phyloP scores from a whole-genome alignment of 1,284 basidiomycete genomes.

The Naganishia albida region DNA sequence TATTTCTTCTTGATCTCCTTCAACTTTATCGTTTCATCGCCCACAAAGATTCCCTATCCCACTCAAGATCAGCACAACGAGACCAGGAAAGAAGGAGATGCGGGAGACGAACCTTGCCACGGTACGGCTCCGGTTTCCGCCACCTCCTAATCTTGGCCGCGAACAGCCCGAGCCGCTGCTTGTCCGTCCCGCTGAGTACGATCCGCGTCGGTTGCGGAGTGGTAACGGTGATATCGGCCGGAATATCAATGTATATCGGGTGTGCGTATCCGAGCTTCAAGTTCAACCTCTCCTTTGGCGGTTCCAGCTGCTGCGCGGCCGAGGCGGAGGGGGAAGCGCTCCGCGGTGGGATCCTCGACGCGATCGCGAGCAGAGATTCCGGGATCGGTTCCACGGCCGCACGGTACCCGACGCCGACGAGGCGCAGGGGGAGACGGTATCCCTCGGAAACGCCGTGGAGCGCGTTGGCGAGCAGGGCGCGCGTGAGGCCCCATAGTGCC shows the following conservation, averaged over 20 bases:
- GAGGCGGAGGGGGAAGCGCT: constrained; percentile 28
- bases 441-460: constrained; percentile 86
- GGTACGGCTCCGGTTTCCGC: constrained; percentile 93
- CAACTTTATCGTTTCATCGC: constrained; percentile 81
- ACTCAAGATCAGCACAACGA: constrained; percentile 9
- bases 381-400: constrained; percentile 84
- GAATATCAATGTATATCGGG: constrained; percentile 78
- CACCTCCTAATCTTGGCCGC: constrained; percentile 80
- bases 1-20: constrained; percentile 96
- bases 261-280: constrained; percentile 93
- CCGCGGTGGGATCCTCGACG: constrained; percentile 28
- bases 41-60: constrained; percentile 82
- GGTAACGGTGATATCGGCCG: constrained; percentile 69
- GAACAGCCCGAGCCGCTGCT: constrained; percentile 74
- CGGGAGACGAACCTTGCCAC: constrained; percentile 81
- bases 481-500: constrained; percentile 89
- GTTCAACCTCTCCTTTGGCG: constrained; percentile 59
- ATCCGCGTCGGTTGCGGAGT: constrained; percentile 58
- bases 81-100: constrained; percentile 7
- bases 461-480: constrained; percentile 85
- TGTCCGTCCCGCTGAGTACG: constrained; percentile 58
- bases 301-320: constrained; percentile 35
- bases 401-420: constrained; percentile 95
- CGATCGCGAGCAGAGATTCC: constrained; percentile 33
- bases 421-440: constrained; percentile 75